Evolutionary conservation across 306 rosid species (phyloP), one percentile per base, ranked within the genome.

Genomic region (Chamaecrista fasciculata): DNA sequence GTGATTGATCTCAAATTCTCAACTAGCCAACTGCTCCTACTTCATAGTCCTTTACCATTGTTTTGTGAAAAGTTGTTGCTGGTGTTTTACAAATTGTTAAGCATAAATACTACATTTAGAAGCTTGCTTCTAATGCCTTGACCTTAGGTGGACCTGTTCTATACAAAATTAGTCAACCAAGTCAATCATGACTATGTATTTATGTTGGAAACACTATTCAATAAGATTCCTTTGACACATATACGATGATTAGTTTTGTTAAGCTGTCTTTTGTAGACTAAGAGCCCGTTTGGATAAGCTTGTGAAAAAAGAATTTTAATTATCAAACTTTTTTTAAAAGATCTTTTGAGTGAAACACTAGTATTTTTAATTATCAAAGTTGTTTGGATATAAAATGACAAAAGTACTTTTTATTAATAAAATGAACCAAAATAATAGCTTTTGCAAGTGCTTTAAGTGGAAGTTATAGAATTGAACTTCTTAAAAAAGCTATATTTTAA

Each of bases 51-150:
- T 74, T 34, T 34, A 44, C 16, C 12, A 2, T 55, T 43, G 53
- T 46, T 14, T 14, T 52, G 25, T 24, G 67, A 33, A 67, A n/a
- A 52, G 36, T 77, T 56, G 39, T 64, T 36, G 1, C 63, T 50
- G 28, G 19, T 34, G 21, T 60, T 31, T 15, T 49, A 20, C 36
- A 37, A 26, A 25, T 11, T 46, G 44, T 49, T 39, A 16, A 44
- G 21, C 14, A 0, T 14, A 11, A 75, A 39, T 11, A 49, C 46
- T 8, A 24, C 33, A 24, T 66, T 67, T 56, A 37, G 23, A 5
- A 6, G 51, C 16, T 6, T 53, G 23, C 64, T 24, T 55, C 11
- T 11, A 60, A 10, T 60, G 48, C 55, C 12, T 37, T 37, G 43
- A 7, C 43, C 5, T 49, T 2, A 6, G 26, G 4, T 16, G 6